A percentile compares a stretch with the other conserved stretches of the same genome.
phyloP scores from a whole-genome alignment of 2,329 filamentous ascomycete genomes.

The Neoascochyta sp. region DNA sequence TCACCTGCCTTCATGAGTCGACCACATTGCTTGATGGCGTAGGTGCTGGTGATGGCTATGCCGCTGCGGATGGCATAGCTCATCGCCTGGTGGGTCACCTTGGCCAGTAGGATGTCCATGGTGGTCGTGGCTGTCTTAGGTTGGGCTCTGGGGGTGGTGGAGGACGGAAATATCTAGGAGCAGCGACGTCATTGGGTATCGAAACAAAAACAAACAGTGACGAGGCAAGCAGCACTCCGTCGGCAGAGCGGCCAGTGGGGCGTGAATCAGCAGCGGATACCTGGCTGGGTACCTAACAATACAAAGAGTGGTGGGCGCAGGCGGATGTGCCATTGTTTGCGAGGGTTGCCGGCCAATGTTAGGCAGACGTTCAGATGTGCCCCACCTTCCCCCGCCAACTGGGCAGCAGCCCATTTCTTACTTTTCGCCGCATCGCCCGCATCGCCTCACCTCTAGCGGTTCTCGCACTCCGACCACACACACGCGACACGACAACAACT shows the following conservation, averaged over 20 bases:
- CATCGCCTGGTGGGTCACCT: constrained; percentile 74
- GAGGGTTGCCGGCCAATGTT: neutral
- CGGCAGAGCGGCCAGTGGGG: too few relatives aligned
- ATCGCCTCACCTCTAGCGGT: neutral
- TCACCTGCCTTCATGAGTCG: constrained; percentile 63
- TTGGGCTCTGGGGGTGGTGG: too few relatives aligned
- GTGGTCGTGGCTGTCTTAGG: constrained; percentile 24
- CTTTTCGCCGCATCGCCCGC: constrained; percentile 9
- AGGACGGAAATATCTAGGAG: too few relatives aligned
- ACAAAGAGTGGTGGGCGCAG: too few relatives aligned
- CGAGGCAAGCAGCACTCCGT: too few relatives aligned
- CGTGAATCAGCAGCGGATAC: too few relatives aligned
- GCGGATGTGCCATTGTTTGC: too few relatives aligned
- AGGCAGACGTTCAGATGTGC: constrained; percentile 13
- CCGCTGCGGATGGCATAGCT: constrained; percentile 87
- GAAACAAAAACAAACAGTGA: too few relatives aligned
- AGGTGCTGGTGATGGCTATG: constrained; percentile 77
- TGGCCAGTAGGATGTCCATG: constrained; percentile 69
- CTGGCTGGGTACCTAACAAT: too few relatives aligned
- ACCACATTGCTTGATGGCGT: constrained; percentile 78
- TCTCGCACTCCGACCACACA: constrained; percentile 3
- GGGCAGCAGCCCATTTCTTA: constrained; percentile 22
- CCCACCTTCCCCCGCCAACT: constrained; percentile 19
- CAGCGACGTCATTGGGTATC: too few relatives aligned
- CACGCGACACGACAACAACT: constrained; percentile 10